Conservation (phyloP, 2,329 filamentous ascomycete genomes). For the Epichloe glyceriae region DNA sequence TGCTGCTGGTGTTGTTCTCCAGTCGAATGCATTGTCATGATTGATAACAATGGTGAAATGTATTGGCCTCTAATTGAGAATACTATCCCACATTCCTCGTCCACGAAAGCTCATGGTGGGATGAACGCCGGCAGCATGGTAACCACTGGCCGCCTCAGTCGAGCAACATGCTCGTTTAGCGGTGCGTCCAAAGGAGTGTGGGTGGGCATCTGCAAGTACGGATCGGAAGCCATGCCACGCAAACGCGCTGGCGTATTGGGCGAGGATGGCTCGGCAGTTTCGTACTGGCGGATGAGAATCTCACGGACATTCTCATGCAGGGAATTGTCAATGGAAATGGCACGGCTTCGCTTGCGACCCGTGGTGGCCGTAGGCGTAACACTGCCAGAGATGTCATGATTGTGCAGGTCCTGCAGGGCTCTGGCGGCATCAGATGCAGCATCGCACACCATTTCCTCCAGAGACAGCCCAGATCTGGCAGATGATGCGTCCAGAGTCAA, state of each 20-base stretch:
- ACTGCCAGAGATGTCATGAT: conserved; percentile 29
- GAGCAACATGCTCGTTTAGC: conserved; percentile 57
- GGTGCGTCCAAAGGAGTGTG: conserved; percentile 32
- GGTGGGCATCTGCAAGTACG: conserved; percentile 23
- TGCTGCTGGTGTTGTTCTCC: conserved; percentile 4
- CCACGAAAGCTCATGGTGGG: conserved; percentile 37
- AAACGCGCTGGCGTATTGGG: conserved; percentile 26
- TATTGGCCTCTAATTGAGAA: conserved; percentile 34
- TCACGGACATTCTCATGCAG: conserved; percentile 57
- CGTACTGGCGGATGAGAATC: conserved; percentile 33
- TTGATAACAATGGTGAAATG: background rate
- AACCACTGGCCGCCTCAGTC: conserved; percentile 39
- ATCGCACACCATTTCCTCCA: conserved; percentile 30
- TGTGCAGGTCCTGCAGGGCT: conserved; percentile 47
- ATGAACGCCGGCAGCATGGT: conserved; percentile 33
- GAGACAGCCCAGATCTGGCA: conserved; percentile 31
- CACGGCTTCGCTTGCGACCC: conserved; percentile 46
- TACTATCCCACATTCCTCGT: conserved; percentile 54
- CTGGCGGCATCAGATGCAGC: conserved; percentile 41
- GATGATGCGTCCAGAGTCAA: conserved; percentile 35
- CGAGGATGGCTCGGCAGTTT: conserved; percentile 18
- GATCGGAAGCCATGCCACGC: conserved; percentile 13
- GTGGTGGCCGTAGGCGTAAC: conserved; percentile 23
- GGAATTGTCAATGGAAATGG: conserved; percentile 43
- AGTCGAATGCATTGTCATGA: background rate